phyloP scores from a whole-genome alignment of 2,329 filamentous ascomycete genomes.

The Sclerotinia minor region DNA sequence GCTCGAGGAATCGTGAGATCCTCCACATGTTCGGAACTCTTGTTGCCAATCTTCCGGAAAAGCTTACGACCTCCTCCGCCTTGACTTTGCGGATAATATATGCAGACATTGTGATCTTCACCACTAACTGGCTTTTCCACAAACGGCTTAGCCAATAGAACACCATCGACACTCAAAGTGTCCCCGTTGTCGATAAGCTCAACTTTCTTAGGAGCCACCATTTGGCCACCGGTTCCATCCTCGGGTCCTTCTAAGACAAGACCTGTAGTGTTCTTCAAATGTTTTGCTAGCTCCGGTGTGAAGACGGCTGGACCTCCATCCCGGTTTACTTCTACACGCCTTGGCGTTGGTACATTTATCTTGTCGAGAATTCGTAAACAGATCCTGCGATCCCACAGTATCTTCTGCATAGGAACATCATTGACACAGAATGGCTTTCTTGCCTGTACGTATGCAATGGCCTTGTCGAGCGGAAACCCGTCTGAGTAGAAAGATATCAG shows the following conservation, averaged over 20 bases:
- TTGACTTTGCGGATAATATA: slow-evolving; percentile 86
- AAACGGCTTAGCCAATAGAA: slow-evolving; percentile 82
- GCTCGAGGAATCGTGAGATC: slow-evolving; percentile 74
- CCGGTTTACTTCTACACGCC: slow-evolving; percentile 84
- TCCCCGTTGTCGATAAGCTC: slow-evolving; percentile 90
- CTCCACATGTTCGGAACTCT: slow-evolving; percentile 91
- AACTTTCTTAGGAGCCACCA: slow-evolving; percentile 61
- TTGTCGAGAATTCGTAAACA: slow-evolving; percentile 86
- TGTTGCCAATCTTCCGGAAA: slow-evolving; percentile 97
- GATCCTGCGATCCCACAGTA: slow-evolving; percentile 91
- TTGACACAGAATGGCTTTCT: slow-evolving; percentile 97
- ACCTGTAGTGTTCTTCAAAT: slow-evolving; percentile 78
- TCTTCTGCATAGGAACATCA: slow-evolving; percentile 94
- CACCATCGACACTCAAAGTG: slow-evolving; percentile 82
- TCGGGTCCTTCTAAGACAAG: slow-evolving; percentile 71
- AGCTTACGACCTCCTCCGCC: slow-evolving; percentile 88
- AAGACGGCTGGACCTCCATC: slow-evolving; percentile 84
- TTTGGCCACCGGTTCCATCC: slow-evolving; percentile 60
- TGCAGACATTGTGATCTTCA: slow-evolving; percentile 98
- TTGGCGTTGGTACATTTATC: slow-evolving; percentile 85
- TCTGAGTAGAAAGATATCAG: slow-evolving; percentile 98
- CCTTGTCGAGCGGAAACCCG: slow-evolving; percentile 94
- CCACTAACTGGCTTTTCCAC: slow-evolving; percentile 98
- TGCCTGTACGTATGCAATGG: slow-evolving; percentile 90
- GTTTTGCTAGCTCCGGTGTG: slow-evolving; percentile 75